phyloP scores from a whole-genome alignment of 2,329 filamentous ascomycete genomes.

The Chrysoporthe cubensis region DNA sequence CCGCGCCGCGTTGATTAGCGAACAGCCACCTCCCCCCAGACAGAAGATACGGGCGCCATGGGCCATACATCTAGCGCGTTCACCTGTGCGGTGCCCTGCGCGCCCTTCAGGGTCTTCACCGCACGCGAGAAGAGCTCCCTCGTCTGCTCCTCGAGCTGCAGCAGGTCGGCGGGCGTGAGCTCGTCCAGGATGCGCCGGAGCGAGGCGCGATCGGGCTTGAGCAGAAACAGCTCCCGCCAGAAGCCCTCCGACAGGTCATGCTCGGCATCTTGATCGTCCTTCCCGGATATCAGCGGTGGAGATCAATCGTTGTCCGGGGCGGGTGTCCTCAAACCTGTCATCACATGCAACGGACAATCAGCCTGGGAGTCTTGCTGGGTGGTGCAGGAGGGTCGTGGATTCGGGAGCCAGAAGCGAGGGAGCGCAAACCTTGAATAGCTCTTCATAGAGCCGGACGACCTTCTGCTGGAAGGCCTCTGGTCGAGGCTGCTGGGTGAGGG shows the following conservation, averaged over 20 bases:
- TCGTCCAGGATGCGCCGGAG: constrained; percentile 71
- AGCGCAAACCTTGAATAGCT: constrained; percentile 71
- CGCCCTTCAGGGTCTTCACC: constrained; percentile 67
- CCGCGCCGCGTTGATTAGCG: constrained; percentile 40
- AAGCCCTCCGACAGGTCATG: constrained; percentile 83
- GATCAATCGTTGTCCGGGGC: constrained; percentile 11
- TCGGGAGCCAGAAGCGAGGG: not conserved
- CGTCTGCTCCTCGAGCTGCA: constrained; percentile 77
- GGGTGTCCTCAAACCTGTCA: constrained; percentile 24
- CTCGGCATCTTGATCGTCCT: constrained; percentile 53
- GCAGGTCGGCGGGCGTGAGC: constrained; percentile 74
- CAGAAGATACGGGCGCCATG: not conserved
- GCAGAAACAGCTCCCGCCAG: constrained; percentile 94
- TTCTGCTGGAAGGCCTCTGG: constrained; percentile 94
- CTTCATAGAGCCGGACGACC: constrained; percentile 86
- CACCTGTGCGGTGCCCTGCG: constrained; percentile 64
- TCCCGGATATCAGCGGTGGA: constrained; percentile 20
- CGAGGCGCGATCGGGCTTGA: constrained; percentile 74
- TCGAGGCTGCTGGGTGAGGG: constrained; percentile 87
- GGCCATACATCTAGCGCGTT: constrained; percentile 78
- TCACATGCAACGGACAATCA: constrained; percentile 26
- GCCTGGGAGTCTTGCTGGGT: constrained; percentile 1
- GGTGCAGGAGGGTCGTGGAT: not conserved
- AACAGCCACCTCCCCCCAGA: constrained; percentile 28
- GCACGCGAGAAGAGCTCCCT: constrained; percentile 78